Evolutionary conservation across 179 eudicot genomes (phyloP), one percentile per base, ranked within the genome.

Genomic region (Pouteria campechiana): DNA sequence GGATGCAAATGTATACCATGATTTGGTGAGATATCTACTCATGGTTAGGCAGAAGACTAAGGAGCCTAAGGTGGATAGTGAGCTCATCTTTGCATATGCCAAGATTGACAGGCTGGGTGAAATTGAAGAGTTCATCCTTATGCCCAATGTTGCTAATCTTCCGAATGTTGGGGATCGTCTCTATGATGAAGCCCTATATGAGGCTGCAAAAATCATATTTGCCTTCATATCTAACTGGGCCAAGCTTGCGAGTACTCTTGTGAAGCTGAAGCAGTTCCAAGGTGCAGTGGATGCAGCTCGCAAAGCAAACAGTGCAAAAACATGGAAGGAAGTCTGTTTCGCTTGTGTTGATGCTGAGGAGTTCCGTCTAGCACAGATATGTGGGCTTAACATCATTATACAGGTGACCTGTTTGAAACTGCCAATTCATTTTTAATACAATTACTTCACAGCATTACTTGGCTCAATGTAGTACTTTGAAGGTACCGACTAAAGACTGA

Each of bases 301-400:
- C 10, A 86, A 86, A 55, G 96, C 96, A 30, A 83, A 86, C 45
- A 86, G 96, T 29, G 64, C 93, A 13, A 86, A 86, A 64, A 83
- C 93, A 21, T 82, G 96, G 96, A 86, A 86, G 60, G 93, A 86
- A 74, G 96, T 86, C 37, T 86, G 93, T 69, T 83, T 86, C 52
- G 94, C 96, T 46, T 86, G 96, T 68, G 94, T 86, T 36, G 94
- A 86, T 76, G 90, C 93, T 8, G 94, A 86, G 64, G 96, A 86
- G 73, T 86, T 86, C 75, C 87, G 96, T 32, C 74, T 86, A 67
- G 96, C 96, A 55, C 94, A 86, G 55, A 86, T 86, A 23, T 86
- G 94, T 57, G 96, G 96, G 37, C 94, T 86, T 25, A 86, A 86
- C 60, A 76, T 86, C 40, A 86, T 86, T 41, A 67, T 86, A 41